These are phyloP conservation scores for Xylogone sp. DNA, from an alignment of 2,329 filamentous ascomycete genomes.

Conservation along the genomic window DNA sequence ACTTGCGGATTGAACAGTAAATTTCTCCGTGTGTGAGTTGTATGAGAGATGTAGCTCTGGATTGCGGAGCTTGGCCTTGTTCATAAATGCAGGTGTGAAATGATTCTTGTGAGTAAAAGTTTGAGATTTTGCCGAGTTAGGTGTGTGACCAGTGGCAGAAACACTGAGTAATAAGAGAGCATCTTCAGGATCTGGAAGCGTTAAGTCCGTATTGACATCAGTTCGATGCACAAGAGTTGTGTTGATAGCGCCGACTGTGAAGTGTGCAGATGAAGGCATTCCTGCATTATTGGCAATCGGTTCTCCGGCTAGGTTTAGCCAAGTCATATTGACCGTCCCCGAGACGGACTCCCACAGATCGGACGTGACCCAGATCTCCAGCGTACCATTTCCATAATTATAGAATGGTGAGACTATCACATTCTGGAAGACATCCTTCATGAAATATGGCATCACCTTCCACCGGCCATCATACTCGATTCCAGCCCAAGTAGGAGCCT, in stretches of 20 bases:
- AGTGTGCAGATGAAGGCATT: constrained; percentile 2
- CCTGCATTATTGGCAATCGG: constrained; percentile 22
- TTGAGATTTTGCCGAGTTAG: constrained; percentile 4
- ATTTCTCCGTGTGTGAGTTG: background rate
- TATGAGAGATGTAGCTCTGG: background rate
- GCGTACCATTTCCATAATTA: constrained; percentile 43
- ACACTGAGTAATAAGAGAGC: constrained; percentile 15
- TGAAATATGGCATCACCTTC: constrained; percentile 58
- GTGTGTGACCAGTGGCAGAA: constrained; percentile 12
- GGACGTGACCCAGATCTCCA: constrained; percentile 52
- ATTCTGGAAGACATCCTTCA: constrained; percentile 52
- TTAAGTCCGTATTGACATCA: constrained; percentile 5
- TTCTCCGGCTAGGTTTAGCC: constrained; percentile 47
- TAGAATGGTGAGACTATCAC: constrained; percentile 58
- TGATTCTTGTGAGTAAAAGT: background rate
- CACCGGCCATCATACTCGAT: constrained; percentile 60
- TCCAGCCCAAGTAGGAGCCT: constrained; percentile 59
- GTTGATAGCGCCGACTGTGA: constrained; percentile 17
- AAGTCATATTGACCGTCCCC: constrained; percentile 44
- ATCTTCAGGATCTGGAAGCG: constrained; percentile 8
- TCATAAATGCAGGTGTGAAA: background rate
- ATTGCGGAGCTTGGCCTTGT: background rate
- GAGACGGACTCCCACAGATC: constrained; percentile 49
- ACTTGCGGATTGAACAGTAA: background rate
- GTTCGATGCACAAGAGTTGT: constrained; percentile 13